phyloP scores from a whole-genome alignment of 2,329 filamentous ascomycete genomes.

The Verticillium dahliae region DNA sequence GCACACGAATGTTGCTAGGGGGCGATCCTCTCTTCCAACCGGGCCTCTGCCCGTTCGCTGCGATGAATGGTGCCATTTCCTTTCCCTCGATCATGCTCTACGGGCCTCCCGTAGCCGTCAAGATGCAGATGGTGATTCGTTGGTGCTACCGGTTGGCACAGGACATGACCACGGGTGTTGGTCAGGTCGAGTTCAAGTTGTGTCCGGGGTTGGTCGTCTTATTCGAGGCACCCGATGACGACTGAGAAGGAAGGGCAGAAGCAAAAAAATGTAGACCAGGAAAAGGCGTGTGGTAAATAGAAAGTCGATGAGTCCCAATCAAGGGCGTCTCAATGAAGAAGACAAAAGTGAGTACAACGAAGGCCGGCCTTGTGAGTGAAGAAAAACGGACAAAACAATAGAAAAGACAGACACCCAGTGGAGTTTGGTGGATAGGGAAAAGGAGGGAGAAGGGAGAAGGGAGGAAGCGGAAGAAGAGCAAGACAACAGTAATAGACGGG shows the following conservation, averaged over 20 bases:
- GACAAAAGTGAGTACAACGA: constrained; percentile 5
- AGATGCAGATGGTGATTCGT: neutral
- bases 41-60: neutral
- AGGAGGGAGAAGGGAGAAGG: constrained; percentile 4
- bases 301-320: neutral
- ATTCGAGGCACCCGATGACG: neutral
- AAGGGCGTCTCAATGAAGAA: neutral
- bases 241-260: neutral
- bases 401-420: constrained; percentile 5
- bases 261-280: neutral
- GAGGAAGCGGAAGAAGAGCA: constrained; percentile 4
- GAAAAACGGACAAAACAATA: constrained; percentile 5
- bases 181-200: neutral
- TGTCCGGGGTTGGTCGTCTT: neutral
- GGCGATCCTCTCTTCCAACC: neutral
- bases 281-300: constrained; percentile 6
- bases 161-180: neutral
- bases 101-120: neutral
- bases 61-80: constrained; percentile 1
- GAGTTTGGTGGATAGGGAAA: neutral
- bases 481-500: constrained; percentile 5
- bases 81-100: neutral
- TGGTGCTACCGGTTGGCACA: neutral
- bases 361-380: constrained; percentile 11
- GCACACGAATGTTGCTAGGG: neutral